Conservation (phyloP, 2,329 filamentous ascomycete genomes). For the Celoporthe dispersa region DNA sequence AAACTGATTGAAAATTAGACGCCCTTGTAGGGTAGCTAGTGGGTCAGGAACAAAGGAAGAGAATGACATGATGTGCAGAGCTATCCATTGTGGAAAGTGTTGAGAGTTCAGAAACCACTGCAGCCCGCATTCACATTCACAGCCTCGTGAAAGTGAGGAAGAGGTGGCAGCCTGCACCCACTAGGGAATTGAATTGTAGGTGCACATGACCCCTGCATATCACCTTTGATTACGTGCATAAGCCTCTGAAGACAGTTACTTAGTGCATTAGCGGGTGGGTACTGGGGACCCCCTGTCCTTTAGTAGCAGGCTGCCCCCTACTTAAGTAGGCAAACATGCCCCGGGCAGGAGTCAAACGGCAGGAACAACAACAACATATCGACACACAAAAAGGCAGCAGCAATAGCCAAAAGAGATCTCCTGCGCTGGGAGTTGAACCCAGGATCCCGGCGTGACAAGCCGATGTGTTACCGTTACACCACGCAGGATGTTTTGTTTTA, state of each 20-base stretch:
- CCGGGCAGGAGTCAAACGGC: background rate
- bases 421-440: slow-evolving; percentile 10
- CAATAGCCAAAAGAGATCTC: background rate
- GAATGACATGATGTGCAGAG: background rate
- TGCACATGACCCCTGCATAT: background rate
- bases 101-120: background rate
- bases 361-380: background rate
- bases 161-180: background rate
- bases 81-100: too few species aligned
- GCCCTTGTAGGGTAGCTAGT: background rate
- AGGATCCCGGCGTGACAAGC: slow-evolving; percentile 10
- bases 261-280: background rate
- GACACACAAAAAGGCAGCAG: background rate
- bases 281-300: slow-evolving; percentile 8
- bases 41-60: too few species aligned
- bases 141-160: background rate
- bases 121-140: background rate
- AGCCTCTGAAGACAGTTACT: background rate
- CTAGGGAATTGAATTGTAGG: background rate
- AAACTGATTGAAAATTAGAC: background rate
- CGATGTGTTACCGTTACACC: slow-evolving; percentile 10
- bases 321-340: too few species aligned
- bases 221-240: background rate
- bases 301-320: background rate
- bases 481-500: background rate